phyloP scores from a whole-genome alignment of 225 moss, liverwort and hornwort species.

The Bryoerythrophyllum caledonicum region DNA sequence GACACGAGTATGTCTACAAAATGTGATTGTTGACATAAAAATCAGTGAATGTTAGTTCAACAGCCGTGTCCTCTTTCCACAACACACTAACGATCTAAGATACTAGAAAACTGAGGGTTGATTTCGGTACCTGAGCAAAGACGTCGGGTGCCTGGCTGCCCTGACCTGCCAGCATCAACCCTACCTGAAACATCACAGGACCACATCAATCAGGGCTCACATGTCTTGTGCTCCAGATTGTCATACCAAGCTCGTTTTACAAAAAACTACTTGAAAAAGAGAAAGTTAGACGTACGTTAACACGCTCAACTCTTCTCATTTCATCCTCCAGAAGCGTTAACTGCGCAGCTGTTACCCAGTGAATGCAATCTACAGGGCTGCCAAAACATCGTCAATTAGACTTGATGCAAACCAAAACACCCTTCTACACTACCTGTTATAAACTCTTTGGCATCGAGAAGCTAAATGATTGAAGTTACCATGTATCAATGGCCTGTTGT shows the following conservation, averaged over 20 bases:
- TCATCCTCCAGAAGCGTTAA: constrained; percentile 95
- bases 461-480: constrained; percentile 39
- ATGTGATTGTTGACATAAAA: neutral
- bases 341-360: constrained; percentile 93
- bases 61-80: neutral
- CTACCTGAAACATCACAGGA: constrained; percentile 56
- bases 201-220: neutral
- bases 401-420: neutral
- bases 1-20: neutral
- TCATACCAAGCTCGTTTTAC: neutral
- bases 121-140: constrained; percentile 69
- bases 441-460: neutral
- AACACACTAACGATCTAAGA: neutral
- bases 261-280: neutral
- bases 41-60: neutral
- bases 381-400: constrained; percentile 22
- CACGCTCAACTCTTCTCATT: constrained; percentile 96
- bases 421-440: neutral
- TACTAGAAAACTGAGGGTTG: neutral
- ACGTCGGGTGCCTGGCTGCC: constrained; percentile 83
- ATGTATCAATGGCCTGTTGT: constrained; percentile 82
- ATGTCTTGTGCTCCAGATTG: neutral
- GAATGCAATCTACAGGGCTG: constrained; percentile 99
- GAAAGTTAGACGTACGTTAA: constrained; percentile 61
- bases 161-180: constrained; percentile 96